These are phyloP conservation scores for Botrytis medusae DNA, from an alignment of 2,329 filamentous ascomycete genomes.

Conservation along the genomic window DNA sequence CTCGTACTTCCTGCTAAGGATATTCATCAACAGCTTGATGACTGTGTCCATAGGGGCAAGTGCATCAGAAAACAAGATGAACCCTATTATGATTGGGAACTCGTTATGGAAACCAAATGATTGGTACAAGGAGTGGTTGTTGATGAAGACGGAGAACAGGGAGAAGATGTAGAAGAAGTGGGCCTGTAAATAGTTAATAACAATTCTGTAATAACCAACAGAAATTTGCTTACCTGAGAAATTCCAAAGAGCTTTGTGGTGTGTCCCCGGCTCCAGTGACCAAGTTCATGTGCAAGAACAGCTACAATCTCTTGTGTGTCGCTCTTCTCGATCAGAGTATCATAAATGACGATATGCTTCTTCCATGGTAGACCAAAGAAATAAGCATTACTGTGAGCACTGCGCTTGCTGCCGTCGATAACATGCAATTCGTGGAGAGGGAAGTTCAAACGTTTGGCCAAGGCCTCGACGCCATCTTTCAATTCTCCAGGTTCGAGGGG, in stretches of 20 bases:
- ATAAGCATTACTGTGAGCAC: constrained; percentile 86
- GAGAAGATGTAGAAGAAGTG: constrained; percentile 97
- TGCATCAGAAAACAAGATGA: constrained; percentile 97
- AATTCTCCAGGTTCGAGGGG: constrained; percentile 83
- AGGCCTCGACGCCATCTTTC: constrained; percentile 81
- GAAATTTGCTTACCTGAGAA: constrained; percentile 60
- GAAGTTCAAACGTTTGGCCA: constrained; percentile 83
- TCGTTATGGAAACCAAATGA: constrained; percentile 85
- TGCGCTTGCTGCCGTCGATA: constrained; percentile 88
- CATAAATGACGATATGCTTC: constrained; percentile 99
- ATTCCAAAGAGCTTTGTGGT: constrained; percentile 90
- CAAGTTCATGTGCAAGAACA: constrained; percentile 91
- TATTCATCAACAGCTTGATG: constrained; percentile 93
- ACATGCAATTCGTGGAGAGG: constrained; percentile 91
- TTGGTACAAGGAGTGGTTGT: constrained; percentile 86
- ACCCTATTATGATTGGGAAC: constrained; percentile 92
- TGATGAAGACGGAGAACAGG: constrained; percentile 95
- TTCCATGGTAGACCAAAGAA: constrained; percentile 99
- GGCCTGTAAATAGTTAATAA: constrained; percentile 53
- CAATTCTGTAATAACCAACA: background rate
- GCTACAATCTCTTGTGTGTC: constrained; percentile 89
- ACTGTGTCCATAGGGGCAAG: constrained; percentile 91
- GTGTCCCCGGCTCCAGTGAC: constrained; percentile 95
- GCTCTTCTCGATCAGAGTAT: constrained; percentile 95
- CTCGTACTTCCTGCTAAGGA: constrained; percentile 90